These are phyloP conservation scores for Omphalotus guepiniiformis DNA, from an alignment of 768 basidiomycete species.

Conservation along the genomic window DNA sequence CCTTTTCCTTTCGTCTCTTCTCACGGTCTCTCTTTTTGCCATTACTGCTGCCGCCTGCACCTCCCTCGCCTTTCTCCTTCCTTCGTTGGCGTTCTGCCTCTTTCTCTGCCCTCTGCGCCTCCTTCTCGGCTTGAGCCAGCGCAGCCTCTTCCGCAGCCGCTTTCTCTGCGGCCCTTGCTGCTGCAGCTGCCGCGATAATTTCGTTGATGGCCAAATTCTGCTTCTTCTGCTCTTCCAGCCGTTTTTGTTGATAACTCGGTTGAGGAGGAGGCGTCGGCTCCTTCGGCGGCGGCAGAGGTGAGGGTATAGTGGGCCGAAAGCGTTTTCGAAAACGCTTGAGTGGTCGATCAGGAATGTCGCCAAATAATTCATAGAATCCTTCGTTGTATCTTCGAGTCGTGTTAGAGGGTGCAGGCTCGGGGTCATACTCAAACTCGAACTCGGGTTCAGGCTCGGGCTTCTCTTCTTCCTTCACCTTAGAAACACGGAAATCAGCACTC, in stretches of 20 bases:
- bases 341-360: neutral
- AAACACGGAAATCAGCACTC: neutral
- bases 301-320: neutral
- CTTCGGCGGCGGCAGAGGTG: neutral
- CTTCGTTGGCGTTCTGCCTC: slow-evolving; percentile 16
- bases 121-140: neutral
- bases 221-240: no score
- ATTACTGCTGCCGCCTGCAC: slow-evolving; percentile 12
- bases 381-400: neutral
- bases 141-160: slow-evolving; percentile 17
- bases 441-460: no score
- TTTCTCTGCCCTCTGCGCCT: slow-evolving; percentile 18
- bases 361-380: neutral
- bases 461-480: neutral
- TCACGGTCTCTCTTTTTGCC: slow-evolving; percentile 7
- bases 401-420: neutral
- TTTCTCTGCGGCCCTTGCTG: slow-evolving; percentile 11
- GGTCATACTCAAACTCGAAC: no score
- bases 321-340: neutral
- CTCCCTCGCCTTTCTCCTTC: slow-evolving; percentile 2
- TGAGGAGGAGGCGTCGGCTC: neutral
- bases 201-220: neutral
- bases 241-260: no score
- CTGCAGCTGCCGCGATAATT: neutral
- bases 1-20: slow-evolving; percentile 39